Conservation (phyloP, 176 grass and related monocot species). For the Oryza australiensis region DNA sequence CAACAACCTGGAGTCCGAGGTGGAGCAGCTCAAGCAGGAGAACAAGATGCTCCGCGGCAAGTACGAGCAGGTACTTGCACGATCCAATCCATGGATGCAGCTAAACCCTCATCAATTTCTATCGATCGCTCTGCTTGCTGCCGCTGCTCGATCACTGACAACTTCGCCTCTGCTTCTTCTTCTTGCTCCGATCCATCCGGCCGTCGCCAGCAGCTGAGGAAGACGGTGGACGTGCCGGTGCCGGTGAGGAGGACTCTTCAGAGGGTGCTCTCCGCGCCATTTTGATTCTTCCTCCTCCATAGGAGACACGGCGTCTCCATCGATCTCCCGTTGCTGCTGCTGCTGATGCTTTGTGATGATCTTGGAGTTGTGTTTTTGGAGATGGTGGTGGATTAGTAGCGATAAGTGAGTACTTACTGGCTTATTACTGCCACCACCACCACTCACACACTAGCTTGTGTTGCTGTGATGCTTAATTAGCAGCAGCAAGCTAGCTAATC, state of each 20-base stretch:
- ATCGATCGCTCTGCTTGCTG: not conserved
- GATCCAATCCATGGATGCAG: not conserved
- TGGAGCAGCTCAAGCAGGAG: slow-evolving; percentile 43
- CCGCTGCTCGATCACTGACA: not conserved
- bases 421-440: not conserved
- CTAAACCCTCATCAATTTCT: not conserved
- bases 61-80: slow-evolving; percentile 54
- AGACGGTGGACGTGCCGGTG: slow-evolving; percentile 35
- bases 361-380: not conserved
- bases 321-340: not conserved
- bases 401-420: not conserved
- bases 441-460: not conserved
- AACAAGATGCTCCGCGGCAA: slow-evolving; percentile 46
- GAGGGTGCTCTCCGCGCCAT: slow-evolving; percentile 51
- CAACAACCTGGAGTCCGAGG: slow-evolving; percentile 46
- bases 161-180: not conserved
- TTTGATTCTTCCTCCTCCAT: slow-evolving; percentile 28
- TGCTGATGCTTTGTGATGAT: not conserved
- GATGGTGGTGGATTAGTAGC: not conserved
- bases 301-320: not conserved
- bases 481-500: not conserved
- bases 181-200: too few species aligned
- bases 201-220: slow-evolving; percentile 37
- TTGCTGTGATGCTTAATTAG: not conserved
- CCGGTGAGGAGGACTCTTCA: slow-evolving; percentile 43